phyloP scores from a whole-genome alignment of 106 monocot genomes.

The Dioscorea alata region DNA sequence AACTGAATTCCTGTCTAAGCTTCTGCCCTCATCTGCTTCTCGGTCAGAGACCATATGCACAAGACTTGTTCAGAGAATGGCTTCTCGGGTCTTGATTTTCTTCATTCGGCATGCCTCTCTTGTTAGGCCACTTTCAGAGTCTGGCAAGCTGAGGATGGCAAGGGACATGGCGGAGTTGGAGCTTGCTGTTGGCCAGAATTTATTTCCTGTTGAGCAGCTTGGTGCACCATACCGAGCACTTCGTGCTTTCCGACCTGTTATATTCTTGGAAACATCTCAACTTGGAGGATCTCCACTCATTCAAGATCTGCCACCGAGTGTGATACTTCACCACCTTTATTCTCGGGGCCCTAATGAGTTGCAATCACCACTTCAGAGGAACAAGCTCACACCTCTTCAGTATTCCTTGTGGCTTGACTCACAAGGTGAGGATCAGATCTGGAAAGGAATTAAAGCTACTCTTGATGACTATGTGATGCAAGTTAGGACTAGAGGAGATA shows the following conservation, averaged over 20 bases:
- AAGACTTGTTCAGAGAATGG: constrained; percentile 67
- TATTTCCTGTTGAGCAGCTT: constrained; percentile 93
- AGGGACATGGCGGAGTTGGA: constrained; percentile 99
- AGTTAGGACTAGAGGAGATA: constrained; percentile 48
- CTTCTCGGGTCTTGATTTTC: constrained; percentile 58
- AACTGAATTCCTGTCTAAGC: constrained; percentile 72
- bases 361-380: constrained; percentile 80
- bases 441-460: constrained; percentile 88
- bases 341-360: constrained; percentile 80
- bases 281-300: constrained; percentile 57
- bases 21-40: constrained; percentile 59
- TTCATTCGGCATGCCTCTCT: constrained; percentile 89
- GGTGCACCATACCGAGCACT: constrained; percentile 84
- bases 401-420: constrained; percentile 96
- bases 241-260: constrained; percentile 69
- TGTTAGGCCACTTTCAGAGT: constrained; percentile 85
- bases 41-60: constrained; percentile 68
- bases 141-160: constrained; percentile 90
- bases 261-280: constrained; percentile 80
- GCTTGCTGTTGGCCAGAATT: constrained; percentile 79
- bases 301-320: constrained; percentile 65
- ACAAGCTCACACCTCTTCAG: constrained; percentile 66
- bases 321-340: constrained; percentile 85
- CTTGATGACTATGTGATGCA: constrained; percentile 77
- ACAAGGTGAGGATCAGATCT: constrained; percentile 86